Evolutionary conservation across 352 stramenopile species (phyloP), one percentile per base, ranked within the genome.

Genomic region (Globisporangium mamillatum): DNA sequence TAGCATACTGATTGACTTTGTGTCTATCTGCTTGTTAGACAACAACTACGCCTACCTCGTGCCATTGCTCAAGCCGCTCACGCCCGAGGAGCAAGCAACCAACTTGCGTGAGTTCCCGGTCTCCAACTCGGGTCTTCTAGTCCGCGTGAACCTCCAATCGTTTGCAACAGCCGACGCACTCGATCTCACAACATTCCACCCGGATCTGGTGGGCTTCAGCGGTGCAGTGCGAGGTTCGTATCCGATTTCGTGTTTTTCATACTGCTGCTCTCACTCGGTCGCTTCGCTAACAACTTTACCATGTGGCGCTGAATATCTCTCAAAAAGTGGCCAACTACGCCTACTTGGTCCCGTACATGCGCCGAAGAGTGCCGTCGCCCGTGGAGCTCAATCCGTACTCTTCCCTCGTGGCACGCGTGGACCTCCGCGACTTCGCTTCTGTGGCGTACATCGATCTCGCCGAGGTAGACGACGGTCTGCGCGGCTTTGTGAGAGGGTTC

Each of bases 321-420:
- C 4, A 36, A 61, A 9, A 29, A 91, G 84, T 94, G 6, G 81
- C 76, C 6, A 72, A 92, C 69, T 89, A 80, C 54, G 82, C 77
- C 3, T 94, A 90, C 69, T 87, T 94, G n/a, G 67, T 94, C 20
- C 86, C 86, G 10, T 91, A 79, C 66, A 89, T 90, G 80, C 72
- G 75, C 14, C 68, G 85, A 10, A 75, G 75, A 7, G 64, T 85
- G 27, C 63, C 80, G 0, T 67, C 72, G 2, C 75, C 76, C 0
- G 22, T 67, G 0, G 74, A 81, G 52, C 22, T 86, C 29, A 87
- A 86, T 4, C 74, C 83, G 46, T 94, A 90, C 67, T 89, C 83
- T 22, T 84, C 83, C 0, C 27, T 91, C 20, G 60, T 94, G 1
- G 83, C 78, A 3, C 80, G 82, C 0, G 69, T 93, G 0, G 80